Evolutionary conservation across 306 rosid genomes (phyloP).

Genomic region (Dalbergia cultrata): DNA sequence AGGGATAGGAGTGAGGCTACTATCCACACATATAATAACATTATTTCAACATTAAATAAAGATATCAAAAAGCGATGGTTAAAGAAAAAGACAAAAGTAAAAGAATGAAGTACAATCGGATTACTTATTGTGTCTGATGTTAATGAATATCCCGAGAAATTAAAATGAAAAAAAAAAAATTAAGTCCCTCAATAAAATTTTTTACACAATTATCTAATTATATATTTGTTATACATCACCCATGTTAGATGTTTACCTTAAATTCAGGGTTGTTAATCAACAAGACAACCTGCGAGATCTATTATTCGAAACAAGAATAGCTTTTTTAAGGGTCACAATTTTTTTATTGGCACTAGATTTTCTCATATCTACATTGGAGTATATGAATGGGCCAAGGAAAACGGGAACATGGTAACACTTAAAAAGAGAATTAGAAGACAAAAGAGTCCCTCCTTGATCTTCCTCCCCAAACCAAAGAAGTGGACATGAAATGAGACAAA

Average conservation of each 20-base stretch:
- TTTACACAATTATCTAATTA: too few species aligned
- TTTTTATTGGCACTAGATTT: conserved; percentile 3
- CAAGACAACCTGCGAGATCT: background rate
- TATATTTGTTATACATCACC: too few species aligned
- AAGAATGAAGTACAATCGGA: too few species aligned
- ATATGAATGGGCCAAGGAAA: background rate
- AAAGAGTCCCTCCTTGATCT: background rate
- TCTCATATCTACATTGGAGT: background rate
- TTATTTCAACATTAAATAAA: too few species aligned
- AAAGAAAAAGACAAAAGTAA: too few species aligned
- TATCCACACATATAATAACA: too few species aligned
- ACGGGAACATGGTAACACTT: background rate
- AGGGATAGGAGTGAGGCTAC: too few species aligned
- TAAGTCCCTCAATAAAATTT: too few species aligned
- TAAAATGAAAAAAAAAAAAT: too few species aligned
- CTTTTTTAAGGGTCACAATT: background rate
- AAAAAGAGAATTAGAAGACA: background rate
- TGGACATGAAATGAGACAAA: background rate
- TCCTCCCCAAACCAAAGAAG: background rate
- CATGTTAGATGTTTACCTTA: background rate
- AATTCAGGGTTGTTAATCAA: background rate
- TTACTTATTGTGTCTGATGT: too few species aligned
- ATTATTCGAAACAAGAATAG: background rate
- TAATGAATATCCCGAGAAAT: too few species aligned
- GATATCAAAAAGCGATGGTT: too few species aligned